Base-by-base conservation (phyloP, 1,284 basidiomycete species). In the Earliella scabrosa region DNA sequence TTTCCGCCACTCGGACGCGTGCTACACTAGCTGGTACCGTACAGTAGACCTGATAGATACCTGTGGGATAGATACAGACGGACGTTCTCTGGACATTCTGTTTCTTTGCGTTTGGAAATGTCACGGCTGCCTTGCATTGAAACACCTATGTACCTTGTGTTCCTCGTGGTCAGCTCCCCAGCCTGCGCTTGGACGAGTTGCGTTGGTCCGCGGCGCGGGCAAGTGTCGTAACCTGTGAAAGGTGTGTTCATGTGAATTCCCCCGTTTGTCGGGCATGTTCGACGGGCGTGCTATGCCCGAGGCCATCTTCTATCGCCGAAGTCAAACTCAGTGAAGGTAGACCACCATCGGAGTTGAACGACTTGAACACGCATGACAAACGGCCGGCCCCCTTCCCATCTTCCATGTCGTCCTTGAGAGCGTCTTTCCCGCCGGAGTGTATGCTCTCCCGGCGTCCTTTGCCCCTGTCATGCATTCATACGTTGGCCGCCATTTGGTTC, bases 201-300 rank as follows among this genome's bases (percentile, higher is more conserved):
- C 16, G 34, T 40, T 23, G 34, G 31, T 54, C 52, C 52, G 52
- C 52, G 52, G 52, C 27, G 21, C 34, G 45, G 45, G 29, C 45
- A 35, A 35, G 34, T 47, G 46, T 48, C 46, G 46, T 48, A 48
- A 44, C 27, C n/a, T 35, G 45, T 26, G 35, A 48, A n/a, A 48
- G 46, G 34, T 31, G 34, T 40, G 52, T 43, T 32, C 52, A 54
- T 54, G 45, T 54, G 52, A 44, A 54, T 53, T 53, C 26, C 29
- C 38, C 45, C 20, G 20, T 35, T 32, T 16, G 44, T 21, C 18
- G 35, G 46, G 24, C 46, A 13, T 9, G 13, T 27, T 20, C 46
- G 46, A 39, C 24, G 31, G 46, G 46, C 46, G 46, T 48, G 35
- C 35, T 48, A 48, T 27, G 3, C 16, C 46, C 46, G 46, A 23